These are phyloP conservation scores for Curvularia sp. DNA, from an alignment of 2,329 filamentous ascomycete genomes.

Conservation along the genomic window DNA sequence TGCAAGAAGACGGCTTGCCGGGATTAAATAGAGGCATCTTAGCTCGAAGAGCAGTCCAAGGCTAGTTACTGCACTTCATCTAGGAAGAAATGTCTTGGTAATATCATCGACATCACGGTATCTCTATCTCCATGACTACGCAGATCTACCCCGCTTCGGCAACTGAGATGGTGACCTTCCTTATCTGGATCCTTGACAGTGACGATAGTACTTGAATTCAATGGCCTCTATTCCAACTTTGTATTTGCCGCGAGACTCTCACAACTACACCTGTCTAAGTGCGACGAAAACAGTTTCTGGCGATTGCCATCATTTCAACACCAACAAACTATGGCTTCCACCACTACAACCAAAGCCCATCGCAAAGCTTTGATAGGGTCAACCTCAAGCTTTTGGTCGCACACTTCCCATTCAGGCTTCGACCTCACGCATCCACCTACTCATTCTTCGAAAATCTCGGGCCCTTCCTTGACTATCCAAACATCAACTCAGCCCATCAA, in stretches of 20 bases:
- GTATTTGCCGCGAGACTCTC: not conserved
- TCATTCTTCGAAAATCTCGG: constrained; percentile 31
- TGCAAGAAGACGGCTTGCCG: constrained; percentile 32
- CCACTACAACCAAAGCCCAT: constrained; percentile 3
- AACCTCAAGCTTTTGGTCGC: constrained; percentile 54
- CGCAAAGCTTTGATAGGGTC: constrained; percentile 53
- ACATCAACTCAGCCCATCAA: constrained; percentile 40
- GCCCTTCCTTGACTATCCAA: constrained; percentile 26
- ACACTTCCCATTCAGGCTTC: constrained; percentile 53
- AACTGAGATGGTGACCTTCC: constrained; percentile 21
- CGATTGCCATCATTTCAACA: not conserved
- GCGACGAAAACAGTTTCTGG: not conserved
- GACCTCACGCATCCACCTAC: constrained; percentile 54
- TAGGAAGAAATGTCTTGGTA: constrained; percentile 5
- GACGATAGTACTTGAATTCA: not conserved
- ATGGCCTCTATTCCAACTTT: not conserved
- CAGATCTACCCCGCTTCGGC: constrained; percentile 25
- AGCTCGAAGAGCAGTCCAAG: not conserved
- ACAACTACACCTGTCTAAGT: not conserved
- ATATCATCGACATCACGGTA: constrained; percentile 13
- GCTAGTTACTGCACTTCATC: not conserved
- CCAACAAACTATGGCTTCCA: constrained; percentile 12
- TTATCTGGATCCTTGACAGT: constrained; percentile 20
- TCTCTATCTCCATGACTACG: constrained; percentile 22
- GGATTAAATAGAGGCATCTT: constrained; percentile 2